Evolutionary conservation across 768 basidiomycete genomes (phyloP), one percentile per base, ranked within the genome.

Genomic region (Clitopilus hobsonii): DNA sequence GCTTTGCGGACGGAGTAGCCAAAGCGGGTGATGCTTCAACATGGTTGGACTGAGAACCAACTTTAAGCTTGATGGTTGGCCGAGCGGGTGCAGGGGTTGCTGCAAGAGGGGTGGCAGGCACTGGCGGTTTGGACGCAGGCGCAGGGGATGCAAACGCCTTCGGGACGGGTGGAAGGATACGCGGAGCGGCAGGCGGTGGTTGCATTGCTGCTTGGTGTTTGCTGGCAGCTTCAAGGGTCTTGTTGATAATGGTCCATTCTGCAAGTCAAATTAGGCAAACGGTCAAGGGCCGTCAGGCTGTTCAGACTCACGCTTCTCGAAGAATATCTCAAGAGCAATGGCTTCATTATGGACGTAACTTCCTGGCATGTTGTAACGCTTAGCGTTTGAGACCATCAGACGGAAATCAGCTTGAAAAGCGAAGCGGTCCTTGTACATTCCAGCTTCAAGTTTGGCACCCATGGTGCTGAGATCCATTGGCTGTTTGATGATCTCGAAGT

Each of bases 391-490:
- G 48, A 94, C 81, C 85, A 98, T 93, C 52, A 96, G 80, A 55
- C 79, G 83, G 69, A 98, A 89, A 68, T 99, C 97, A 24, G 80
- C 75, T 59, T 87, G 86, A 67, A 98, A 96, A 13, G 79, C 87
- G 62, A 86, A 84, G 8, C 94, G 85, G 62, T 90, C 85, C 57
- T 84, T 80, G 73, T 98, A 98, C 70, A 88, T 81, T 5, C 94
- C 94, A 54, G 82, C 85, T 61, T 90, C 86, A 10, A 98, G 73
- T 67, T 96, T 98, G 30, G 88, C 88, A 24, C 79, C 75, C 77
- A 96, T 89, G 0, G 94, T 94, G 51, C 86, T 86, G 16, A 98
- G 76, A 65, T 99, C 97, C 92, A 99, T 98, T 0, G 97, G 96
- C 10, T 88, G 78, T 69, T 90, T 90, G 68, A 99, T 87, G 56